A percentile compares a stretch with the other conserved stretches of the same genome.
Conservation (phyloP, 257 asterid species). For the Handroanthus guayacan region DNA sequence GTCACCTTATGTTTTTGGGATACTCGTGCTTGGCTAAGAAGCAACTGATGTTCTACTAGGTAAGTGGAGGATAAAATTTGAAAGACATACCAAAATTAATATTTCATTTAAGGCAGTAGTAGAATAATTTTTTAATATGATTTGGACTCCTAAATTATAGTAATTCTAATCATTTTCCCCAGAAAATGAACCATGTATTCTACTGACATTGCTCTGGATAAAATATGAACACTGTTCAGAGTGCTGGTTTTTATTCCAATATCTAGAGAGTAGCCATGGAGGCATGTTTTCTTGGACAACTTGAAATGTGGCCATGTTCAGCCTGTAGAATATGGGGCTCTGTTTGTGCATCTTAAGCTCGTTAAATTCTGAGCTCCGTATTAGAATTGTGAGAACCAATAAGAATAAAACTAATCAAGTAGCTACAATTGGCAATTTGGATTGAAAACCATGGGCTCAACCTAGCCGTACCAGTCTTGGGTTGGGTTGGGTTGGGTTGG, state of each 20-base stretch:
- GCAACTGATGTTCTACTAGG: neutral
- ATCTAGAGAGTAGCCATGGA: neutral
- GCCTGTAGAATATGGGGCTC: neutral
- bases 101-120: conserved; percentile 10
- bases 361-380: neutral
- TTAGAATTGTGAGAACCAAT: neutral
- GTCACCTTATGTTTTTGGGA: neutral
- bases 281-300: conserved; percentile 21
- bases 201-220: neutral
- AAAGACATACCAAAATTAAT: conserved; percentile 5
- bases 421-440: too few relatives aligned
- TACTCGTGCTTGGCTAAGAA: neutral
- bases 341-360: neutral
- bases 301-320: neutral
- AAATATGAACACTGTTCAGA: neutral
- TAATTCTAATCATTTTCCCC: neutral
- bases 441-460: too few relatives aligned
- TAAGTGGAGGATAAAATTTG: conserved; percentile 19
- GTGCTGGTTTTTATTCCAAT: neutral
- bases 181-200: neutral
- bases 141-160: neutral
- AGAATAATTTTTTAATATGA: neutral
- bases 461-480: too few relatives aligned
- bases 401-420: neutral
- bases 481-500: too few relatives aligned